phyloP scores from a whole-genome alignment of 2,329 filamentous ascomycete genomes.

The Alternaria hordeiaustralica region DNA sequence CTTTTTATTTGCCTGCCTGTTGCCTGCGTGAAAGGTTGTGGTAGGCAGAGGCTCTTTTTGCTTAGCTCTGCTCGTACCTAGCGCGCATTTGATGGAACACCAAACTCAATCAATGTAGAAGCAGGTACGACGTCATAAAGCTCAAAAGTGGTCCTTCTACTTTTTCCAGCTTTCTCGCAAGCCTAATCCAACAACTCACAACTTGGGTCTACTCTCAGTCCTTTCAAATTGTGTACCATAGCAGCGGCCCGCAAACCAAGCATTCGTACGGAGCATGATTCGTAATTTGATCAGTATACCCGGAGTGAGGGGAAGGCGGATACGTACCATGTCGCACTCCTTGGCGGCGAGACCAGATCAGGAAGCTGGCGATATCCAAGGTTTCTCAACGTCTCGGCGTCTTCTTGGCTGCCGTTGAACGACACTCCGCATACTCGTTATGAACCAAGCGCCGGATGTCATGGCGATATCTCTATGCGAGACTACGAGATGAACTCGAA shows the following conservation, averaged over 20 bases:
- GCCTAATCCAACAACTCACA: rapidly evolving
- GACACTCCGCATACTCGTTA: conserved; percentile 5
- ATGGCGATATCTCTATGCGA: background rate
- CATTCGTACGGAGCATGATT: background rate
- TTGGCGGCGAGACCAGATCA: conserved; percentile 23
- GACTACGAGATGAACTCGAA: background rate
- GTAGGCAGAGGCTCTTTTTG: background rate
- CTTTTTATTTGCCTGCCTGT: background rate
- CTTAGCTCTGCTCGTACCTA: background rate
- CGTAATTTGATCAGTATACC: background rate
- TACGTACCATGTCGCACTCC: conserved; percentile 20
- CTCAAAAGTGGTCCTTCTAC: rapidly evolving
- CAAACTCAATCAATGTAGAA: background rate
- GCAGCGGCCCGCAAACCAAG: background rate
- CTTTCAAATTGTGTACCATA: background rate
- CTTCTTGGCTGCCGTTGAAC: conserved; percentile 11
- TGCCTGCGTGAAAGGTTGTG: background rate
- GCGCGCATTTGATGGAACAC: background rate
- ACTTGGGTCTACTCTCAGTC: background rate
- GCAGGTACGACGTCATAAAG: background rate
- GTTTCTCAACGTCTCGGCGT: conserved; percentile 10
- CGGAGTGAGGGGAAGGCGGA: conserved; percentile 17
- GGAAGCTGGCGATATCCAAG: conserved; percentile 22
- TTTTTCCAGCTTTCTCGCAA: rapidly evolving
- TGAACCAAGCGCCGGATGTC: background rate